Percentiles rank a stretch among this genome's conserved stretches.
These are phyloP conservation scores for Exophiala sp. DNA, from an alignment of 2,329 filamentous ascomycete species.

Conservation along the genomic window DNA sequence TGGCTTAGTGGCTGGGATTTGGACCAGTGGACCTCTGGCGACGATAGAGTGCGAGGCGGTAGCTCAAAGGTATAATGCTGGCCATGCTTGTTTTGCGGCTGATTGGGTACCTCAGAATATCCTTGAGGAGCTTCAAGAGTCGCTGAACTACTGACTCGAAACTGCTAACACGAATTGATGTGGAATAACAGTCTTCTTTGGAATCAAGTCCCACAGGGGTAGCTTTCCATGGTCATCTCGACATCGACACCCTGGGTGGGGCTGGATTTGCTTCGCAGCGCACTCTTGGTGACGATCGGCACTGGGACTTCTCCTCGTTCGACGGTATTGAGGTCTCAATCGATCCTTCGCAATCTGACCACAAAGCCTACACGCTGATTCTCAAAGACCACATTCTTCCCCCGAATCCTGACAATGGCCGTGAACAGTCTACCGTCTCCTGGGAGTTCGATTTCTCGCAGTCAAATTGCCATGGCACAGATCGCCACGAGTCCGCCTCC, in stretches of 20 bases:
- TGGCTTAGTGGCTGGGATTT: constrained; percentile 48
- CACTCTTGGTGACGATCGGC: constrained; percentile 54
- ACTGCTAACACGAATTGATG: constrained; percentile 4
- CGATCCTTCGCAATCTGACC: constrained; percentile 48
- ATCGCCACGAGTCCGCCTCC: neutral
- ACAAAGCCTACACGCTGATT: constrained; percentile 68
- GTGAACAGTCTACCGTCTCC: constrained; percentile 68
- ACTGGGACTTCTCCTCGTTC: constrained; percentile 63
- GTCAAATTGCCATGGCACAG: constrained; percentile 19
- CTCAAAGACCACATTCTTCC: constrained; percentile 67
- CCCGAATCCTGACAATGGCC: constrained; percentile 56
- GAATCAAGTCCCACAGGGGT: constrained; percentile 41
- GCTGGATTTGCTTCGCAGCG: constrained; percentile 80
- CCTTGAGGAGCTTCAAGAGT: neutral
- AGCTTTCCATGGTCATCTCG: constrained; percentile 64
- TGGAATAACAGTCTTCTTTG: constrained; percentile 45
- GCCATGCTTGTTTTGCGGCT: neutral
- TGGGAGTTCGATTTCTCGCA: constrained; percentile 68
- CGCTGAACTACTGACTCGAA: neutral
- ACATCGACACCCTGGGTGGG: constrained; percentile 71
- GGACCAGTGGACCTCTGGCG: constrained; percentile 63
- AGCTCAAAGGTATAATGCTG: constrained; percentile 50
- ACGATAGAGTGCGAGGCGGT: constrained; percentile 76
- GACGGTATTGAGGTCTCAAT: constrained; percentile 59
- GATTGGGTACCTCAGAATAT: neutral